Percentiles rank a stretch among this genome's conserved stretches.
Evolutionary conservation across 768 basidiomycete species (phyloP).

Genomic region (Calocybe indica): DNA sequence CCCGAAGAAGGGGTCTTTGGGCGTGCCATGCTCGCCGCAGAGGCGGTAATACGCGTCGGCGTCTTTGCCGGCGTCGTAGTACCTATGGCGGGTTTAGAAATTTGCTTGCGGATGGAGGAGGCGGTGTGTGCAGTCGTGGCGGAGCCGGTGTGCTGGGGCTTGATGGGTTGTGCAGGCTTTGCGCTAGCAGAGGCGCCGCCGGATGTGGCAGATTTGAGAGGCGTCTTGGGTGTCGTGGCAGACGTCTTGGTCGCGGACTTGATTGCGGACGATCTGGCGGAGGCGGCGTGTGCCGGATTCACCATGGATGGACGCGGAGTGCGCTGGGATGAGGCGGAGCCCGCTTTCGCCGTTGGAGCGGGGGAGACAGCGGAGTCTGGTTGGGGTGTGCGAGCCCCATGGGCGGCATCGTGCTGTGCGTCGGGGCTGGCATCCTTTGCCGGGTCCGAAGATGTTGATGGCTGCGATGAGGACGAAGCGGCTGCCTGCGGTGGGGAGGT

Average conservation of each 20-base stretch:
- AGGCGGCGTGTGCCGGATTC: slow-evolving; percentile 12
- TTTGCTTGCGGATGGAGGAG: slow-evolving; percentile 12
- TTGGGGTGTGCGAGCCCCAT: slow-evolving; percentile 2
- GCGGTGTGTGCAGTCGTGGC: slow-evolving; percentile 26
- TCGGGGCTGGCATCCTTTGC: slow-evolving; percentile 8
- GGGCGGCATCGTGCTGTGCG: too few relatives aligned
- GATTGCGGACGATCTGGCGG: slow-evolving; percentile 19
- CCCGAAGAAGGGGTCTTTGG: slow-evolving; percentile 64
- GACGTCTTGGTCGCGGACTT: slow-evolving; percentile 11
- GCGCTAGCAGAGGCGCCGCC: too few relatives aligned
- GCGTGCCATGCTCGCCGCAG: slow-evolving; percentile 20
- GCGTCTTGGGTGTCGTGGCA: slow-evolving; percentile 15
- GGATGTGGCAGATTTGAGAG: slow-evolving; percentile 15
- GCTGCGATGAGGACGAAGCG: slow-evolving; percentile 26
- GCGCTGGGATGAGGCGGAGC: slow-evolving; percentile 14
- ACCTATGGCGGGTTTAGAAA: slow-evolving; percentile 15
- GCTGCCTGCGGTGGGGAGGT: slow-evolving; percentile 29
- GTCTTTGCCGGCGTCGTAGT: slow-evolving; percentile 27
- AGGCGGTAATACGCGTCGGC: slow-evolving; percentile 16
- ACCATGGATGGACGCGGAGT: slow-evolving; percentile 5
- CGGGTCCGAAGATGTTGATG: slow-evolving; percentile 13
- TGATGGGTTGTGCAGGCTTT: slow-evolving; percentile 13
- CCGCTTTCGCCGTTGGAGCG: slow-evolving; percentile 10
- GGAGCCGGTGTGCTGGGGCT: slow-evolving; percentile 34
- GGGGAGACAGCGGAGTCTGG: slow-evolving; percentile 13